Base-by-base conservation (phyloP, 495 filamentous ascomycete genomes). In the Paragyromitra xinjiangensis region DNA sequence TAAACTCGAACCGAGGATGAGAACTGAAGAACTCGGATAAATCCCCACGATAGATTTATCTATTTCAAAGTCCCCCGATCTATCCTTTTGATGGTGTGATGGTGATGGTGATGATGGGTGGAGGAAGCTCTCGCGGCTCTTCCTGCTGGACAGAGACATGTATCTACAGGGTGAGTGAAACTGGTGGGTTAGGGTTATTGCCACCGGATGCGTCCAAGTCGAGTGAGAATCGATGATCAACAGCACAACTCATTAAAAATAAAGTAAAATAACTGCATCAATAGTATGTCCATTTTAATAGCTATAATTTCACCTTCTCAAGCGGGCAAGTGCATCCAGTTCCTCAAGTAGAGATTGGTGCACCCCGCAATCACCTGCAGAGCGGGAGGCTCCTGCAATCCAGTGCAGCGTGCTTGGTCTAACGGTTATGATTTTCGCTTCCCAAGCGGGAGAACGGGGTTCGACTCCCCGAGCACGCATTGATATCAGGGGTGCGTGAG, bases 381-480 rank as follows among this genome's bases (percentile, higher is more conserved):
- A 2, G 16, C 4, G 44, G 44, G 44, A 48, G 16, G 14, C 19
- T n/a, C 19, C 1, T 53, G 7, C 50, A 1, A 0, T 0, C 42
- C 42, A 45, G 42, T 45, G 2, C 39, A 61, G 72, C 72, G 66
- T 75, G 59, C 66, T 73, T 75, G 72, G 72, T 75, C 29, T 76
- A 76, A 76, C 71, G 73, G 73, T 76, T 76, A 76, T 76, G 53
- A 76, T 76, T 76, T 75, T 76, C 73, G 71, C 56, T 76, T 76
- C 73, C 73, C 71, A 76, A 76, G 73, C 71, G 73, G 73, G 73
- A 76, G 71, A 77, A 64, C 48, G 70, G 71, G 73, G 73, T 77
- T 77, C 58, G 56, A 77, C 71, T 34, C 73, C 73, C 71, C 69
- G 71, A 74, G 68, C 62, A 76, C 55, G 71, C 73, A 75, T 50